Evolutionary conservation across 306 rosid species (phyloP), one percentile per base, ranked within the genome.

Genomic region (Herpetospermum pedunculosum): DNA sequence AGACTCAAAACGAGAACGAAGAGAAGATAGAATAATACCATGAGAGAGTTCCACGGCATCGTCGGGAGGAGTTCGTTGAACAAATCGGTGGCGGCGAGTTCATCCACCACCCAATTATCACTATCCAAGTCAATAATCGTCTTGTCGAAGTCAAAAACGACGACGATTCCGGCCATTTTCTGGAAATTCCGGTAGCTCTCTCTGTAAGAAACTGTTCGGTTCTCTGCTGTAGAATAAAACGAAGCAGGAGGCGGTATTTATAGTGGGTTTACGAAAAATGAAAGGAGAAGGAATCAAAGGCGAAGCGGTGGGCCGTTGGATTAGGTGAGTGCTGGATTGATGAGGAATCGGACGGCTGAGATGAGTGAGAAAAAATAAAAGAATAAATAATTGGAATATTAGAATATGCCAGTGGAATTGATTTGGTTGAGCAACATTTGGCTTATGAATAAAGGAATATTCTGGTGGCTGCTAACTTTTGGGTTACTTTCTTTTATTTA

Each of bases 1-100:
- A 34, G 6, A 63, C 15, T 3, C n/a, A 63, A 18, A 63, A 34
- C 9, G 13, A 35, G 18, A 37, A 35, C n/a, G 37, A 38, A 67
- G 2, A 41, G 5, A 67, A 67, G 23, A 60, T 18, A 16, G n/a
- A n/a, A n/a, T 5, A 14, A 6, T 43, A 69, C 55, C 73, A 69
- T 69, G 38, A 69, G 40, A 43, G 73, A 69, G 34, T 69, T 69
- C 55, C 73, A 69, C 7, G 73, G 73, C 73, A 69, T 69, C 21
- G 55, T 69, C 25, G 73, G 73, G 73, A 69, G 55, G 23, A 69
- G 73, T 2, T 25, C 4, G 38, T 43, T 69, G 73, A 69, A 69
- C 73, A 69, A 68, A 68, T 68, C 73, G 15, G 73, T 26, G 35
- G 73, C 73, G 21, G 38, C 73, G 25, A 69, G 73, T 16, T 69